Percentiles rank a stretch among this genome's conserved stretches.
phyloP scores from a whole-genome alignment of 1,284 basidiomycete genomes.

The Leccinum subrobustum region DNA sequence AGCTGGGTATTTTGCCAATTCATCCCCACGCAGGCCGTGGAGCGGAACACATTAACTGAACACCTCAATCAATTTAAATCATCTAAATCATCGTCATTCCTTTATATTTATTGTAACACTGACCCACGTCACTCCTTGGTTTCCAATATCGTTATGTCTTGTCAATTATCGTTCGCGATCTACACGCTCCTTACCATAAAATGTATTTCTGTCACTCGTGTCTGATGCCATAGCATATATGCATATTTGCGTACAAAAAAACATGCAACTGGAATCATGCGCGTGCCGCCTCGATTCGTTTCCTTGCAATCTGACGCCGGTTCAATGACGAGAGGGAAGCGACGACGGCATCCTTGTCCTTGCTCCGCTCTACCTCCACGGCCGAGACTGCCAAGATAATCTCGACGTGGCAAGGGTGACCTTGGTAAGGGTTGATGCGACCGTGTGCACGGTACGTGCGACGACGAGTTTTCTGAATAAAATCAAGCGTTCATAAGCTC shows the following conservation, averaged over 20 bases:
- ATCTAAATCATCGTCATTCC: not conserved
- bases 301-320: conserved; percentile 80
- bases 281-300: conserved; percentile 78
- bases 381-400: conserved; percentile 82
- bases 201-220: not conserved
- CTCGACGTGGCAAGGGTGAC: conserved; percentile 94
- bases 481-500: not conserved
- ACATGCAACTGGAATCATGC: conserved; percentile 23
- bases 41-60: not conserved
- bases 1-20: not conserved
- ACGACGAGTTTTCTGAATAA: conserved; percentile 90
- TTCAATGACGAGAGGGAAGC: conserved; percentile 63
- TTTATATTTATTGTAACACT: not conserved
- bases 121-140: conserved; percentile 10
- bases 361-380: conserved; percentile 86
- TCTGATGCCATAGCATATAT: conserved; percentile 28
- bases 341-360: conserved; percentile 68
- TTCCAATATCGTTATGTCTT: not conserved
- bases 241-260: conserved; percentile 35
- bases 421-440: conserved; percentile 91
- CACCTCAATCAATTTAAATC: not conserved
- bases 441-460: conserved; percentile 99
- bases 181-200: conserved; percentile 12
- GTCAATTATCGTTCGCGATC: not conserved
- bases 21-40: not conserved